A percentile compares a stretch with the other conserved stretches of the same genome.
Conservation (phyloP, 2,329 filamentous ascomycete genomes). For the Pezicula neosporulosa region DNA sequence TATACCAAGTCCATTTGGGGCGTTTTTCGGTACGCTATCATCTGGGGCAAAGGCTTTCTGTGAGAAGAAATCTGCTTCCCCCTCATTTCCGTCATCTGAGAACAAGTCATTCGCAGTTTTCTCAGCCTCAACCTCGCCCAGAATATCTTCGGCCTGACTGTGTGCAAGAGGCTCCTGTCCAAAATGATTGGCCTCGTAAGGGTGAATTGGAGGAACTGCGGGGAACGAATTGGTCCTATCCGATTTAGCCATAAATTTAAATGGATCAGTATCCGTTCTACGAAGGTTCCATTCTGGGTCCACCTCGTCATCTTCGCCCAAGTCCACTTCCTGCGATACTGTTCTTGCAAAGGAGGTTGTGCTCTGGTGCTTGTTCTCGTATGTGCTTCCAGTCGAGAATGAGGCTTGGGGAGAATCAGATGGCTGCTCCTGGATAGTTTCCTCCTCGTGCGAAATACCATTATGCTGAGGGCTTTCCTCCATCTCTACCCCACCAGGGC, state of each 20-base stretch:
- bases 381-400: conserved; percentile 22
- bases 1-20: background rate
- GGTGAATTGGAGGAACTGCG: conserved; percentile 43
- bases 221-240: conserved; percentile 64
- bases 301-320: conserved; percentile 52
- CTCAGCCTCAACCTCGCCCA: conserved; percentile 50
- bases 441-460: conserved; percentile 7
- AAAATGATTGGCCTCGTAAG: conserved; percentile 21
- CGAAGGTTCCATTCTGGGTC: conserved; percentile 50
- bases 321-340: conserved; percentile 59
- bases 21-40: conserved; percentile 18
- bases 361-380: conserved; percentile 51
- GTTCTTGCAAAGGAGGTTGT: conserved; percentile 62
- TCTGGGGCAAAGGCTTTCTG: conserved; percentile 18
- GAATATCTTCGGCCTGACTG: conserved; percentile 50
- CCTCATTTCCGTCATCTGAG: conserved; percentile 35
- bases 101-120: conserved; percentile 25
- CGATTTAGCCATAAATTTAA: conserved; percentile 54
- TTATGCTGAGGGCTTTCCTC: conserved; percentile 20
- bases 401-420: conserved; percentile 10
- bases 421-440: conserved; percentile 6
- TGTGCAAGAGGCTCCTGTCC: conserved; percentile 39
- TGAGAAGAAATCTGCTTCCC: conserved; percentile 42
- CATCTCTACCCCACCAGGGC: conserved; percentile 22
- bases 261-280: conserved; percentile 51